Evolutionary conservation across 306 rosid species (phyloP).

Genomic region (Cucurbita pepo): DNA sequence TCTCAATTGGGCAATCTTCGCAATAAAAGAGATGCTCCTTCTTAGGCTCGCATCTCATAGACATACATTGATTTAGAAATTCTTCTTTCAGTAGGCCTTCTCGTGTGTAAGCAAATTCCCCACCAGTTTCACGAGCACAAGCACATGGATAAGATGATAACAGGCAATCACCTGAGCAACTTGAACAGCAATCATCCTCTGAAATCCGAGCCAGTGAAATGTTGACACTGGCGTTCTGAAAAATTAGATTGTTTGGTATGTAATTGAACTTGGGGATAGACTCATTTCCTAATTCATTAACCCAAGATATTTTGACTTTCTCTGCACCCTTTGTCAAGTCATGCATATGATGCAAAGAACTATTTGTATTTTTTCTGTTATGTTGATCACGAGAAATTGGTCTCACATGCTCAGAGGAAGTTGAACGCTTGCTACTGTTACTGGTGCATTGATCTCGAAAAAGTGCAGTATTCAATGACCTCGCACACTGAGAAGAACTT

Average conservation of each 20-base stretch:
- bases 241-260: slow-evolving; percentile 46
- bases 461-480: background rate
- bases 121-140: slow-evolving; percentile 88
- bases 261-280: slow-evolving; percentile 58
- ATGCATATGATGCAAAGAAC: background rate
- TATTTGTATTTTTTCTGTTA: slow-evolving; percentile 12
- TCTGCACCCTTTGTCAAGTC: slow-evolving; percentile 76
- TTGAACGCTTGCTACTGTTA: slow-evolving; percentile 6
- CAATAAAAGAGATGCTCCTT: slow-evolving; percentile 38
- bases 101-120: slow-evolving; percentile 72
- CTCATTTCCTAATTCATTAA: slow-evolving; percentile 39
- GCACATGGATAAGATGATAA: slow-evolving; percentile 59
- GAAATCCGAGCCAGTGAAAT: slow-evolving; percentile 74
- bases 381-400: slow-evolving; percentile 2
- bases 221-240: slow-evolving; percentile 56
- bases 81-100: slow-evolving; percentile 56
- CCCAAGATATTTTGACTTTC: slow-evolving; percentile 46
- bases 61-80: slow-evolving; percentile 32
- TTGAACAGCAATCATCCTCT: slow-evolving; percentile 65
- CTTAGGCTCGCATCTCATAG: slow-evolving; percentile 34
- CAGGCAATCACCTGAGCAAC: slow-evolving; percentile 65
- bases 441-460: slow-evolving; percentile 1
- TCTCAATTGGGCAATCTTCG: slow-evolving; percentile 61
- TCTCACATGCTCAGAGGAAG: slow-evolving; percentile 7
- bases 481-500: slow-evolving; percentile 1